These are phyloP conservation scores for Glomus cerebriforme DNA, from an alignment of 192 early-diverging fungal species.

Conservation along the genomic window DNA sequence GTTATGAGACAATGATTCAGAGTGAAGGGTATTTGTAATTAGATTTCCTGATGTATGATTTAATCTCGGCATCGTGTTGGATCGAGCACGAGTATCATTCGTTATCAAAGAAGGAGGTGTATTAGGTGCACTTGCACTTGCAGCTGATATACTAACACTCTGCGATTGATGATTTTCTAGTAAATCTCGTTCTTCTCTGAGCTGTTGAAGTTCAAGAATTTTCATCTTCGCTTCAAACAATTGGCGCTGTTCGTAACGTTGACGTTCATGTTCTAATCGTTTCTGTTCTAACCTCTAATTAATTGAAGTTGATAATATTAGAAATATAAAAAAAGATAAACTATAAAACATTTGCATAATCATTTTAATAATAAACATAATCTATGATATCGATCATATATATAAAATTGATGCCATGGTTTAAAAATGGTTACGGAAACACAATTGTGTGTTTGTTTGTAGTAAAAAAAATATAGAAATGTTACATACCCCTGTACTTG, in stretches of 20 bases:
- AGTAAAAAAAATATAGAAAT: background rate
- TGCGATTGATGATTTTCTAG: slow-evolving; percentile 35
- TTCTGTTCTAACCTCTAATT: slow-evolving; percentile 25
- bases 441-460: background rate
- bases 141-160: background rate
- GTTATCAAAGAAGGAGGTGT: slow-evolving; percentile 10
- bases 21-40: slow-evolving; percentile 12
- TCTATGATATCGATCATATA: too few species aligned
- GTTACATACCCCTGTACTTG: background rate
- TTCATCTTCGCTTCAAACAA: slow-evolving; percentile 55
- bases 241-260: slow-evolving; percentile 43
- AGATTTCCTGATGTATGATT: slow-evolving; percentile 33
- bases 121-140: slow-evolving; percentile 15
- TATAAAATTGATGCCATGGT: background rate
- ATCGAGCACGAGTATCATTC: slow-evolving; percentile 35
- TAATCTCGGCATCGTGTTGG: slow-evolving; percentile 35
- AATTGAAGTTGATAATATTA: background rate
- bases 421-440: background rate
- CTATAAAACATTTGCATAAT: background rate
- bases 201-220: slow-evolving; percentile 48
- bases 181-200: slow-evolving; percentile 50
- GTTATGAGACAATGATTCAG: slow-evolving; percentile 27
- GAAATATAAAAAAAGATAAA: background rate
- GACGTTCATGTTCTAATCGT: slow-evolving; percentile 47
- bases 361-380: too few species aligned